Evolutionary conservation across 1,284 basidiomycete genomes (phyloP).

Genomic region (Fistulina hepatica): DNA sequence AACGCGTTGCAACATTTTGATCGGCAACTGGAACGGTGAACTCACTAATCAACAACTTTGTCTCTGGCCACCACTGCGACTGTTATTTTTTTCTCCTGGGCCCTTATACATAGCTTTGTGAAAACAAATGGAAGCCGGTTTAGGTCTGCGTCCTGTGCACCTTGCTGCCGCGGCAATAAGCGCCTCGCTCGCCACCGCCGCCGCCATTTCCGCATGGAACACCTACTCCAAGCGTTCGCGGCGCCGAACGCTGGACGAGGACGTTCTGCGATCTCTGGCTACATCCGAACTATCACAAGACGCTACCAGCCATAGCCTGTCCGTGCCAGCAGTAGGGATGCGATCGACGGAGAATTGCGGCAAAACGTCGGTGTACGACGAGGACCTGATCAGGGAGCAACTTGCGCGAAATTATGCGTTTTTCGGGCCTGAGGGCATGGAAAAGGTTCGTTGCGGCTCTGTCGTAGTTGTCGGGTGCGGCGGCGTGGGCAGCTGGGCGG

Average conservation of each 20-base stretch:
- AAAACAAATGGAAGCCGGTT: too few species aligned
- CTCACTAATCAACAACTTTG: too few species aligned
- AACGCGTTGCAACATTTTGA: too few species aligned
- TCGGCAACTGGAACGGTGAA: too few species aligned
- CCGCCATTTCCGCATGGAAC: conserved; percentile 45
- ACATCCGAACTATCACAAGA: conserved; percentile 16
- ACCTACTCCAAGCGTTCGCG: conserved; percentile 35
- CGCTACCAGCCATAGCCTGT: conserved; percentile 12
- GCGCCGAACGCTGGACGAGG: conserved; percentile 43
- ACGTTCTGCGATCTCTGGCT: conserved; percentile 43
- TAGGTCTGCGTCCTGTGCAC: too few species aligned
- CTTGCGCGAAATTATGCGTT: conserved; percentile 93
- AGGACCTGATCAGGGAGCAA: conserved; percentile 74
- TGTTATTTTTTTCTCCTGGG: too few species aligned
- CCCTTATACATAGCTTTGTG: too few species aligned
- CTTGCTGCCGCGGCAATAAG: conserved; percentile 50
- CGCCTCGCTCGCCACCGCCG: conserved; percentile 51
- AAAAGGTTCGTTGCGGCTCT: conserved; percentile 59
- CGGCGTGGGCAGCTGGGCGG: conserved; percentile 93
- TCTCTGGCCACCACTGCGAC: too few species aligned
- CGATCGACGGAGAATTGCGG: too few species aligned
- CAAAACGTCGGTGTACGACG: conserved; percentile 41
- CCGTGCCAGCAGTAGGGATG: conserved; percentile 7
- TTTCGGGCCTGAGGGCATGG: conserved; percentile 87
- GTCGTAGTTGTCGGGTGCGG: conserved; percentile 93